Base-by-base conservation (phyloP, 2,329 filamentous ascomycete genomes). In the Nemania sp. region DNA sequence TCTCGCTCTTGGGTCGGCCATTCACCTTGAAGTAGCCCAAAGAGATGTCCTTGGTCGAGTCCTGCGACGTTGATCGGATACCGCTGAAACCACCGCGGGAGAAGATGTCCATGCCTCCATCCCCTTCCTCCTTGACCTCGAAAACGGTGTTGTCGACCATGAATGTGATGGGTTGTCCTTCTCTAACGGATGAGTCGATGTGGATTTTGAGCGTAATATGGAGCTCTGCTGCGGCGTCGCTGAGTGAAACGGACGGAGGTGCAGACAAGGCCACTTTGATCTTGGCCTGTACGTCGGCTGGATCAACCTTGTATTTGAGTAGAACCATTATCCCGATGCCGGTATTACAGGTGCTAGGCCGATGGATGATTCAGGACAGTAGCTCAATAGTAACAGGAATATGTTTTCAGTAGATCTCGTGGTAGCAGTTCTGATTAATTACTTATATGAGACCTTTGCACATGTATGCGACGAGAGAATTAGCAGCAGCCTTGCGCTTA, bases 51-150 rank as follows among this genome's bases (percentile, higher is more conserved):
- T 39, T 39, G 35, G 6, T 45, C 25, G 47, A 15, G 29, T 57
- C 37, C 32, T 51, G 48, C n/a, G 51, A 17, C 59, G 35, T 39
- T 39, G 35, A 39, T 32, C 35, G 58, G 32, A 65, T 42, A 37
- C 13, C 10, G 9, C 49, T 46, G 34, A 65, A 64, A 6, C 25
- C 52, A 25, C 59, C 18, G 12, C 51, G 56, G 18, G 57, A 46
- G 12, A 60, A 59, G 25, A 57, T 52, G 39, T 62, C 53, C 25
- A 65, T 53, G 29, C 59, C 55, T 13, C 59, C 55, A 3, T 63
- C 55, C 39, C 40, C 57, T 1, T 50, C 20, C 5, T 57, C 55
- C 3, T 43, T 9, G 17, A 58, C 57, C n/a, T 60, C 48, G 20
- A 56, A 56, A 11, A 57, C 53, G 5, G 53, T 21, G 5, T 43